These are phyloP conservation scores for Arctium minus DNA, from an alignment of 129 eudicot species.

Conservation along the genomic window DNA sequence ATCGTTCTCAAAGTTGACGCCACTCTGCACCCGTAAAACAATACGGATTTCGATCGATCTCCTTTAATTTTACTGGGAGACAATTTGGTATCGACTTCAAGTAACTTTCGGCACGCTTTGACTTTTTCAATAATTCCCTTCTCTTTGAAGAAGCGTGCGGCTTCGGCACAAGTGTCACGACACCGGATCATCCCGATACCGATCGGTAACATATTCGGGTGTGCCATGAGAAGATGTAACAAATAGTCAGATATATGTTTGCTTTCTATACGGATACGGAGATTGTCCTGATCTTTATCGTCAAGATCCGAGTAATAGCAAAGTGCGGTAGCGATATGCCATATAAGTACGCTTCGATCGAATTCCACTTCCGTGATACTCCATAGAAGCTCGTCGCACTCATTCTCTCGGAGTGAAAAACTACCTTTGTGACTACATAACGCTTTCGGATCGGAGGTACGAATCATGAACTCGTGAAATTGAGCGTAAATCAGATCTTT, in stretches of 20 bases:
- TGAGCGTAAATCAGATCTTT: slow-evolving; percentile 19
- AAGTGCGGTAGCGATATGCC: slow-evolving; percentile 60
- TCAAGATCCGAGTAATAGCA: slow-evolving; percentile 31
- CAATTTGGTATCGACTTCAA: slow-evolving; percentile 27
- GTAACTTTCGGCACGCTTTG: slow-evolving; percentile 30
- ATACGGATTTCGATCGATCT: slow-evolving; percentile 39
- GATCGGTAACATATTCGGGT: slow-evolving; percentile 40
- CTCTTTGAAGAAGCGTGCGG: slow-evolving; percentile 27
- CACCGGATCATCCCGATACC: slow-evolving; percentile 45
- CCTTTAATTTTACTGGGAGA: slow-evolving; percentile 32
- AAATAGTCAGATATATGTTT: slow-evolving; percentile 35
- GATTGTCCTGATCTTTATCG: background rate
- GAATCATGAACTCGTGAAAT: background rate
- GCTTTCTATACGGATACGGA: slow-evolving; percentile 17
- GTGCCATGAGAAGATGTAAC: slow-evolving; percentile 32
- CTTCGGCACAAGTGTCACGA: slow-evolving; percentile 45
- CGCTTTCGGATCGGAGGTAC: background rate
- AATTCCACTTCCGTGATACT: slow-evolving; percentile 19
- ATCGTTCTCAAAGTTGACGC: slow-evolving; percentile 18
- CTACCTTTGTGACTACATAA: slow-evolving; percentile 24
- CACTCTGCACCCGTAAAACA: slow-evolving; percentile 36
- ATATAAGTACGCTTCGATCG: slow-evolving; percentile 49
- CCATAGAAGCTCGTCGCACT: slow-evolving; percentile 14
- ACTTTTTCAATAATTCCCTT: background rate
- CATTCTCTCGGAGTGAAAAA: background rate